Evolutionary conservation across 768 basidiomycete genomes (phyloP).

Genomic region (Boletus tomentosulus): DNA sequence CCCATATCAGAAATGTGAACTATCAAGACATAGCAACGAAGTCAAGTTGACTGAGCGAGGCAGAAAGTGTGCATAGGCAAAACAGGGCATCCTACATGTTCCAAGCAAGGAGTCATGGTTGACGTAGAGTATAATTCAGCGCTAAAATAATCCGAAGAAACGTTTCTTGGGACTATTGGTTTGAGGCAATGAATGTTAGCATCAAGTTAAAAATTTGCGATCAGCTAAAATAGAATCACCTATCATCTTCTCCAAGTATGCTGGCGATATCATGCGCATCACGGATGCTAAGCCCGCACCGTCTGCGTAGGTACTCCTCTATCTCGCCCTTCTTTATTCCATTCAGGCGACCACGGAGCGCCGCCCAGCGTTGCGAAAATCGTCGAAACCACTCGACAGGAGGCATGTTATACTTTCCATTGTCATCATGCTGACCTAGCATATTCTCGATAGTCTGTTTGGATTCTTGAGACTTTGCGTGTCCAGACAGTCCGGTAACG

Average conservation of each 20-base stretch:
- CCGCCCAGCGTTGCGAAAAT: not conserved
- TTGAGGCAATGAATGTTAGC: not conserved
- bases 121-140: too few relatives aligned
- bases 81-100: not conserved
- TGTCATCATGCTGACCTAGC: not conserved
- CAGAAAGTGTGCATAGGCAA: not conserved
- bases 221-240: not conserved
- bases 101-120: not conserved
- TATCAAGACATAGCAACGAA: too few relatives aligned
- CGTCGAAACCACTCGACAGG: not conserved
- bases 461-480: not conserved
- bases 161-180: not conserved
- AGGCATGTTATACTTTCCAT: slow-evolving; percentile 2
- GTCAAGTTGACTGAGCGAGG: too few relatives aligned
- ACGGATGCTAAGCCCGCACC: not conserved
- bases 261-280: not conserved
- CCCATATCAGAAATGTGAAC: too few relatives aligned
- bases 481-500: not conserved
- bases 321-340: not conserved
- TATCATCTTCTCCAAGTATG: not conserved
- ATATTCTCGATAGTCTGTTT: not conserved
- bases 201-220: not conserved
- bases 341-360: not conserved
- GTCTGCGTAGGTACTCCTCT: not conserved
- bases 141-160: not conserved